phyloP scores from a whole-genome alignment of 1,284 basidiomycete genomes.

The Cystobasidiaceae sp. region DNA sequence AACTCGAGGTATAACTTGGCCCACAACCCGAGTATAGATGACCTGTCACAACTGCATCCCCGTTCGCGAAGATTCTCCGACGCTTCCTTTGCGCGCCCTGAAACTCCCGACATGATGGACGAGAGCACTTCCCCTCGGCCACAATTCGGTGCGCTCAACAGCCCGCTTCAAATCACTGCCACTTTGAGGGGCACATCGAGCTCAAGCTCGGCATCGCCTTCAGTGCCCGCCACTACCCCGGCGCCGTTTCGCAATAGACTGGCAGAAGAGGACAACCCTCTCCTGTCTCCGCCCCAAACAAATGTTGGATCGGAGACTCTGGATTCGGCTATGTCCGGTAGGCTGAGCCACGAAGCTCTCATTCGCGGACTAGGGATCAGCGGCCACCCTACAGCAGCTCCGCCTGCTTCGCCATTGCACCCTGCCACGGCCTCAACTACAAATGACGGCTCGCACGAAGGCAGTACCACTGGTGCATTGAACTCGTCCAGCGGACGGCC shows the following conservation, averaged over 20 bases:
- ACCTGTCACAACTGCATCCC: conserved; percentile 19
- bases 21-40: conserved; percentile 40
- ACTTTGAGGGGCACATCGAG: neutral
- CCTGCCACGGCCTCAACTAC: neutral
- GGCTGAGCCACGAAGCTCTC: neutral
- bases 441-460: conserved; percentile 9
- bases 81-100: conserved; percentile 39
- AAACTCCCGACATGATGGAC: conserved; percentile 39
- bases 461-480: neutral
- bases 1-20: conserved; percentile 49
- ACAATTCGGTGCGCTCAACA: neutral
- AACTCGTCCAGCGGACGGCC: conserved; percentile 13
- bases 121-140: conserved; percentile 10
- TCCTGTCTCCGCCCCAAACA: conserved; percentile 2
- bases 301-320: neutral
- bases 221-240: neutral
- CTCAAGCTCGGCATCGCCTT: neutral
- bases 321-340: too few species aligned
- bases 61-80: conserved; percentile 32
- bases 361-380: conserved; percentile 11
- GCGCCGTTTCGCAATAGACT: conserved; percentile 31
- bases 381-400: neutral
- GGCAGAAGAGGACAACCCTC: conserved; percentile 24
- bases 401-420: neutral
- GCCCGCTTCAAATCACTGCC: neutral